Conservation (phyloP, 495 filamentous ascomycete species). For the Neurospora sp. region DNA sequence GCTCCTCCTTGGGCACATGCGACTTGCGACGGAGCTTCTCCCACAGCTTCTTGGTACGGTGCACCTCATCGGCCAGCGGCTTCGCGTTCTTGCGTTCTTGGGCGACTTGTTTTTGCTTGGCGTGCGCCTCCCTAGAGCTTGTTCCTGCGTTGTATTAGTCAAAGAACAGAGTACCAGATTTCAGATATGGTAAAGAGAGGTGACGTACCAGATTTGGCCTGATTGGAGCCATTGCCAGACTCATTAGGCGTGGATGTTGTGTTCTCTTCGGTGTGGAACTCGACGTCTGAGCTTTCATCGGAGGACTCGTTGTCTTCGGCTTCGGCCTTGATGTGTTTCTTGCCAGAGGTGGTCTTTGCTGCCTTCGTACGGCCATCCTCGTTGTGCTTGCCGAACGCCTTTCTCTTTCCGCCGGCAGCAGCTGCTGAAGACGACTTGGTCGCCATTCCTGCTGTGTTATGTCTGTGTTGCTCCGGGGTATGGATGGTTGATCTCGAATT, state of each 20-base stretch:
- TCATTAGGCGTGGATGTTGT: neutral
- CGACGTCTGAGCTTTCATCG: conserved; percentile 6
- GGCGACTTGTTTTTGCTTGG: conserved; percentile 80
- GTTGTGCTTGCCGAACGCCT: conserved; percentile 28
- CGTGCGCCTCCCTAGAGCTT: conserved; percentile 72
- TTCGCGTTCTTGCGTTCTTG: conserved; percentile 87
- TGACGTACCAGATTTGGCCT: neutral
- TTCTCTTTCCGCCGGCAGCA: conserved; percentile 27
- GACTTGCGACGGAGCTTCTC: conserved; percentile 86
- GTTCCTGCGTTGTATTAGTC: conserved; percentile 23
- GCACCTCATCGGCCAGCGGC: conserved; percentile 79
- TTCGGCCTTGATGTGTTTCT: conserved; percentile 24
- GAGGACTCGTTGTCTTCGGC: conserved; percentile 28
- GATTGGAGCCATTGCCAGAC: neutral
- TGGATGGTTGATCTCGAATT: neutral
- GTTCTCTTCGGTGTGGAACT: neutral
- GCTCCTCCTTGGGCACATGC: conserved; percentile 74
- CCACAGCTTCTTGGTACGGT: conserved; percentile 93
- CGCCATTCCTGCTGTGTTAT: conserved; percentile 5
- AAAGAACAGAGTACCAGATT: neutral
- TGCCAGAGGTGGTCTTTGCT: conserved; percentile 27
- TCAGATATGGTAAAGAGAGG: neutral
- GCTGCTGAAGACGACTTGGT: conserved; percentile 18
- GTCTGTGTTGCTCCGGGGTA: neutral
- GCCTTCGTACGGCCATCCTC: conserved; percentile 32